These are phyloP conservation scores for Exserohilum turcica DNA, from an alignment of 2,329 filamentous ascomycete species.

Conservation along the genomic window DNA sequence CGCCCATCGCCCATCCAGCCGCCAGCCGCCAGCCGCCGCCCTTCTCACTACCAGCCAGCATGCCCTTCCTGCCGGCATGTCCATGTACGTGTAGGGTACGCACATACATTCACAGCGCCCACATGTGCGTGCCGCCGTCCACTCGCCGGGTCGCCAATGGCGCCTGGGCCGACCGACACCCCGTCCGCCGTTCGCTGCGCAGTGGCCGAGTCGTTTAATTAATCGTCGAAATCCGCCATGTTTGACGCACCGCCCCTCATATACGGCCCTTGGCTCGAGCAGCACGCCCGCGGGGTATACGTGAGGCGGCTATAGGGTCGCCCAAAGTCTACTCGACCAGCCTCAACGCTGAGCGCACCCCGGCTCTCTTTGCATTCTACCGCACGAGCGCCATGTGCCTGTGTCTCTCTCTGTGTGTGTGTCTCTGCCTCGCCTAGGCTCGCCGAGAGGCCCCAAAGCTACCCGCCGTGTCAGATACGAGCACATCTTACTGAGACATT, in stretches of 20 bases:
- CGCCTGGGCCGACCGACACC: slow-evolving; percentile 19
- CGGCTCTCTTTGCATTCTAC: background rate
- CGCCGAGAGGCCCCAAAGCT: slow-evolving; percentile 7
- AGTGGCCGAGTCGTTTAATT: slow-evolving; percentile 19
- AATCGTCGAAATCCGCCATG: slow-evolving; percentile 18
- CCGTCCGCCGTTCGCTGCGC: slow-evolving; percentile 10
- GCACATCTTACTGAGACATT: background rate
- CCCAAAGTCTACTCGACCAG: slow-evolving; percentile 18
- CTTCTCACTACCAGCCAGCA: slow-evolving; percentile 2
- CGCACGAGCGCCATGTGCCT: too few relatives aligned
- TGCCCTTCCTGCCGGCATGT: slow-evolving; percentile 23
- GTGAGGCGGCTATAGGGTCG: too few relatives aligned
- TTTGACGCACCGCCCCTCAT: slow-evolving; percentile 22
- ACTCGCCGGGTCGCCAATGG: slow-evolving; percentile 22
- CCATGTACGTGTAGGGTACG: too few relatives aligned
- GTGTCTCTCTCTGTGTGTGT: too few relatives aligned
- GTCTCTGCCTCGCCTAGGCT: slow-evolving; percentile 32
- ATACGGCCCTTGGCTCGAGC: slow-evolving; percentile 22
- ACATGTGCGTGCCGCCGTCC: slow-evolving; percentile 8
- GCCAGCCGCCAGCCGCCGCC: background rate
- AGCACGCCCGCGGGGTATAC: too few relatives aligned
- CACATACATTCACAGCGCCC: too few relatives aligned
- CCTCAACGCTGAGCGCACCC: slow-evolving; percentile 11
- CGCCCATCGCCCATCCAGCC: background rate
- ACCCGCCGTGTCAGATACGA: slow-evolving; percentile 1